A percentile compares a stretch with the other conserved stretches of the same genome.
Evolutionary conservation across 2,329 filamentous ascomycete species (phyloP).

Genomic region (Colletotrichum cuscutae): DNA sequence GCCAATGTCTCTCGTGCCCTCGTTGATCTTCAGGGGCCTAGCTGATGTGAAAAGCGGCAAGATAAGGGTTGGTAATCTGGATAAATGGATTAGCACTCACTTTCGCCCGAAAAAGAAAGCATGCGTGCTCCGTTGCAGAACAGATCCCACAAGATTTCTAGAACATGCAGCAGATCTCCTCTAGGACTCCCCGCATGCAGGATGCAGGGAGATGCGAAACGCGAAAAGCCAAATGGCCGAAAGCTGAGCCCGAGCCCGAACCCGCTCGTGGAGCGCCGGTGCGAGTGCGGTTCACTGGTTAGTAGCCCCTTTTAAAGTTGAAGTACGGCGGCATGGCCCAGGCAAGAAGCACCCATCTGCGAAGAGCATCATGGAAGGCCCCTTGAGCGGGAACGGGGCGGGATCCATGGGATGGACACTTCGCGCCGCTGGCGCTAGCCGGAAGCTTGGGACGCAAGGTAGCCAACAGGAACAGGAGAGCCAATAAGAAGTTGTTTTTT

Average conservation of each 20-base stretch:
- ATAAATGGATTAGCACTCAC: neutral
- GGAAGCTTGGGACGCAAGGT: slow-evolving; percentile 20
- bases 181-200: slow-evolving; percentile 19
- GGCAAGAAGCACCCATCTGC: slow-evolving; percentile 5
- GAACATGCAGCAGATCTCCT: slow-evolving; percentile 29
- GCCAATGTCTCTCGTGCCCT: neutral
- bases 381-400: slow-evolving; percentile 32
- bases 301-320: slow-evolving; percentile 16
- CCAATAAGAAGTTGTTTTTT: neutral
- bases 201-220: slow-evolving; percentile 25
- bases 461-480: neutral
- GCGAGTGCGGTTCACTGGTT: neutral
- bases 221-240: slow-evolving; percentile 19
- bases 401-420: slow-evolving; percentile 29
- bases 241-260: slow-evolving; percentile 20
- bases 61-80: neutral
- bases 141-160: slow-evolving; percentile 31
- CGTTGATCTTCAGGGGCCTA: neutral
- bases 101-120: slow-evolving; percentile 20
- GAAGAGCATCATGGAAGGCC: slow-evolving; percentile 29
- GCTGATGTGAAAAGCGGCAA: too few species aligned
- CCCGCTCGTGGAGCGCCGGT: slow-evolving; percentile 14
- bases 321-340: slow-evolving; percentile 7
- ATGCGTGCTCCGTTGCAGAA: slow-evolving; percentile 25
- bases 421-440: slow-evolving; percentile 29